Base-by-base conservation (phyloP, 2,329 filamentous ascomycete genomes). In the Ophiostoma tasmaniense region DNA sequence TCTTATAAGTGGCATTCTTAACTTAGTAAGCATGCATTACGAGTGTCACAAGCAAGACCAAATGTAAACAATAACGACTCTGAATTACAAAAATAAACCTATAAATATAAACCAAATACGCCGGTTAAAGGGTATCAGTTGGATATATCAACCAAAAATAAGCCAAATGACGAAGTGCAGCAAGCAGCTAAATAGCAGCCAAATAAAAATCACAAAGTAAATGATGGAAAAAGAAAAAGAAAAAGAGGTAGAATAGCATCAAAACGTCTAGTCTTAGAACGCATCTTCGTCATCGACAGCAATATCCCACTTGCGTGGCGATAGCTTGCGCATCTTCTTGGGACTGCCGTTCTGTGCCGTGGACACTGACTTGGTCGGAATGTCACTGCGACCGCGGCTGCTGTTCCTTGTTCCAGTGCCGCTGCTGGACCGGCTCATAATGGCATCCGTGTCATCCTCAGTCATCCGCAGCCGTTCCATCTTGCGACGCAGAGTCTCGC, bases 321-420 rank as follows among this genome's bases (percentile, higher is more conserved):
- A 79, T 69, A 86, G 72, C 73, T 80, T 83, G n/a, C 83, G 79
- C 72, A 84, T 75, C 77, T 85, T 86, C 76, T 84, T 85, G 17
- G 83, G 83, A 69, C 82, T 85, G 0, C 79, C 80, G 8, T 71
- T 55, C 72, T 74, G 74, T 13, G 74, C 66, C 33, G 73, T 67
- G 62, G 74, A 66, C 28, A 73, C 67, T 55, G 74, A 69, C 70
- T 71, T 64, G 50, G 28, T 30, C 11, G 70, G 68, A 62, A 4
- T 39, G 37, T 20, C 64, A 37, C 35, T 37, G 20, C 62, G 62
- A n/a, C 62, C 62, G 13, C 64, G 64, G 33, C 61, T 37, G 30
- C 28, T 35, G 28, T 20, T 62, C 13, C 30, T 33, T 6, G 28
- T n/a, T 3, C n/a, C 17, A 17, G 30, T 22, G 61, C 66, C 65